Evolutionary conservation across 768 basidiomycete genomes (phyloP), one percentile per base, ranked within the genome.

Genomic region (Lyophyllum atratum): DNA sequence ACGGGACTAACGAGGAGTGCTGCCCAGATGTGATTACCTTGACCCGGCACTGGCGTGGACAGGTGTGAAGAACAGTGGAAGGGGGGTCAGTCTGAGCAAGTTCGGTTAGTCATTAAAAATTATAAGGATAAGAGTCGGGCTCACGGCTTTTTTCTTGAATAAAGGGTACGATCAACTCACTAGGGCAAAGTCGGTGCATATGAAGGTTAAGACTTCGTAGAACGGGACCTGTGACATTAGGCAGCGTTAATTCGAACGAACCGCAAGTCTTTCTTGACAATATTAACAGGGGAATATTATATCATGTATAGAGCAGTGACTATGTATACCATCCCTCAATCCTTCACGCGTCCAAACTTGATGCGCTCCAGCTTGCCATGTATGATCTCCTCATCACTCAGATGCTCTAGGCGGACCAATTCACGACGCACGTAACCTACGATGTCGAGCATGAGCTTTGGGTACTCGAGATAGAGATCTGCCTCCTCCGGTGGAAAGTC

Each of bases 11-110:
- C 42, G 37, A 28, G 33, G 21, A 45, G 26, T 40, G 31, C 17
- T 46, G 28, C 24, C 2, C 59, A 90, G 90, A 42, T 92, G 91
- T 64, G 96, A 99, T 72, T 88, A 79, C 66, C 80, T 97, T 22
- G 97, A 99, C 66, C 96, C 97, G 1, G 93, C 95, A 4, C 76
- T 98, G 1, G 83, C 92, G 0, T 99, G 97, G 97, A 92, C 89
- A 2, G 97, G 96, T 2, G 89, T 93, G 46, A 98, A 98, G 78
- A 76, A 97, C 65, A 94, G 90, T 53, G 97, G 97, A 24, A 78
- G 95, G 26, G 97, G 96, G 1, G 77, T 98, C 58, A 95, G 92
- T 65, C 74, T 98, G 63, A 93, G 92, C 69, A 87, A 89, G 67
- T 94, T 92, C 61, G 95, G 95, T 93, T 55, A 54, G 84, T 74